Evolutionary conservation across 2,329 filamentous ascomycete genomes (phyloP), one percentile per base, ranked within the genome.

Genomic region (Sclerotinia nivalis): DNA sequence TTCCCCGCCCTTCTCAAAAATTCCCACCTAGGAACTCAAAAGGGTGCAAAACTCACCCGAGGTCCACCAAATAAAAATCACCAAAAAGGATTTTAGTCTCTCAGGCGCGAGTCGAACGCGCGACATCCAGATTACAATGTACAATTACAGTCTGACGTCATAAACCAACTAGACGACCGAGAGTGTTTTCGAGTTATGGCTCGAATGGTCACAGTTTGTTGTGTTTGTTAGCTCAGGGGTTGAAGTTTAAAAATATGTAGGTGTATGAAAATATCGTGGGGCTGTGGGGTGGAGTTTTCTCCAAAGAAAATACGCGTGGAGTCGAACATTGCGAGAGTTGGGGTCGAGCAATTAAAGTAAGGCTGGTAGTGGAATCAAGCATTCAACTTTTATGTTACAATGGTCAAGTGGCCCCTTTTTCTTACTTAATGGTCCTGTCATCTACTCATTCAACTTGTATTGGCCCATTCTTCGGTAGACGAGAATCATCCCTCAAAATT

Each of bases 131-230:
- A 60, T 60, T 25, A 28, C n/a, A 60, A 60, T 28, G 3, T 43
- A 7, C 56, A 60, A 28, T 59, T 59, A 59, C 56, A 59, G 56
- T 59, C 56, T 59, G 56, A 59, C 56, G 56, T 59, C 56, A 59
- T 60, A 60, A 60, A 60, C 56, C 56, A 60, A 60, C 56, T 60
- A 60, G 56, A 60, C 37, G 56, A 60, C 56, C 56, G 56, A 60
- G 56, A 60, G 56, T 45, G 8, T 43, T 60, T 60, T 45, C 56
- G 40, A 60, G 56, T 60, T 18, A 4, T 43, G 15, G n/a, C 56
- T 60, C 40, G 56, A 60, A 37, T 37, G 45, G 60, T 50, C 60
- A 62, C 28, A 50, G 13, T 62, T 62, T 62, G 60, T 76, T 62
- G 45, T 62, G 45, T 62, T 62, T 62, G 60, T 10, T 62, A 7